Evolutionary conservation across 768 basidiomycete genomes (phyloP), one percentile per base, ranked within the genome.

Genomic region (Leucosporidium creatinivorum): DNA sequence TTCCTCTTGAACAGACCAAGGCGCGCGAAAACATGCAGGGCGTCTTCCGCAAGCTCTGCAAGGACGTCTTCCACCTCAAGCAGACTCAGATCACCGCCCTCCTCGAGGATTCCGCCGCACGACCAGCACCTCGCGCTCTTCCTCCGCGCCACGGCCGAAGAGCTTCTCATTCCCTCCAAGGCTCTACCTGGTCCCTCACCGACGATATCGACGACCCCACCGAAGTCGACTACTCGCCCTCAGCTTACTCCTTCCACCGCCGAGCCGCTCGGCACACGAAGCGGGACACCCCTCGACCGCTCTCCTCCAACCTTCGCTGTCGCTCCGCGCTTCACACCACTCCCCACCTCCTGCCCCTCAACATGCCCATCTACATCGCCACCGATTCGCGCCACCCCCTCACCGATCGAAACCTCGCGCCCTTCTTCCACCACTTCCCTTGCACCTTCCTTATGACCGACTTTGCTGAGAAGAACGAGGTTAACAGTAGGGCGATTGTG

Each of bases 351-450:
- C 28, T 50, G 21, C 73, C 66, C 3, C 79, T 88, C 56, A 87
- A 87, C 72, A 80, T 78, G 13, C 85, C 86, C 0, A 73, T 89
- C 49, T 89, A 84, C 77, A 80, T 89, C 61, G 83, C 88, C 18
- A 87, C 88, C 17, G 87, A 88, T 74, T 80, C 81, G 18, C 69
- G 74, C 7, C 74, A 77, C 13, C 83, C 84, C 0, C 64, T 72
- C 1, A 69, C 73, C 0, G 78, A 85, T 69, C 79, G 81, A 3
- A 68, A 80, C 2, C 79, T 89, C 26, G 73, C 71, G 1, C 76
- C 80, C 0, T 81, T 89, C 73, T 73, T 78, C 30, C 76, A 72
- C 26, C 82, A 82, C 13, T 88, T 88, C 74, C 87, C 88, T 2
- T 89, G 88, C 73, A 74, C 80, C 17, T 85, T 86, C 74, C 81